Conservation (phyloP, 169 alveolate species). For the Neospora caninum region DNA sequence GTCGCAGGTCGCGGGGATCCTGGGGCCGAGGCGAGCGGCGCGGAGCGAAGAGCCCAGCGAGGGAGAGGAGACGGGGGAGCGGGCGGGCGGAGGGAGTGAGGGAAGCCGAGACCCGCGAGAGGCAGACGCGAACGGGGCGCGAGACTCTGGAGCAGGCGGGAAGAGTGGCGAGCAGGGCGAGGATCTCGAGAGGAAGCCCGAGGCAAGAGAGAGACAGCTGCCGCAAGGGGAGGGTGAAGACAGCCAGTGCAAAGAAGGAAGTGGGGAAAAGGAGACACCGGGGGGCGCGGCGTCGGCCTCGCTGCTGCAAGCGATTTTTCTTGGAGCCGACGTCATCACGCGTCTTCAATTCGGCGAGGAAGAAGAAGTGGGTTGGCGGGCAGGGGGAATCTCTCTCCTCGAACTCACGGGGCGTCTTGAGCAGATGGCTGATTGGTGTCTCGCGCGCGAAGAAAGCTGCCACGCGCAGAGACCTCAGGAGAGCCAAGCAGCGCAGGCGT, state of each 20-base stretch:
- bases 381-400: conserved; percentile 43
- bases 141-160: neutral
- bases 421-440: conserved; percentile 48
- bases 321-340: conserved; percentile 45
- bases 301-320: conserved; percentile 31
- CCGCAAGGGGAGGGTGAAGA: neutral
- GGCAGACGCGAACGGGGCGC: too few relatives aligned
- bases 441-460: neutral
- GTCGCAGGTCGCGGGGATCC: neutral
- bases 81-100: neutral
- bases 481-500: neutral
- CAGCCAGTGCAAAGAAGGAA: neutral
- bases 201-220: neutral
- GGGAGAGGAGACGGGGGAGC: neutral
- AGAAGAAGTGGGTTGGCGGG: conserved; percentile 56
- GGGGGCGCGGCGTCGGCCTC: neutral
- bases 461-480: neutral
- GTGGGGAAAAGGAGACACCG: neutral
- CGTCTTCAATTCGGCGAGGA: conserved; percentile 46
- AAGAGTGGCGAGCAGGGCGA: neutral
- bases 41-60: neutral
- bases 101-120: too few relatives aligned
- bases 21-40: neutral
- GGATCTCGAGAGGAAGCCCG: too few relatives aligned
- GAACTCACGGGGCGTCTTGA: conserved; percentile 43